Base-by-base conservation (phyloP, 2,329 filamentous ascomycete species). In the Fusarium dlaminii region DNA sequence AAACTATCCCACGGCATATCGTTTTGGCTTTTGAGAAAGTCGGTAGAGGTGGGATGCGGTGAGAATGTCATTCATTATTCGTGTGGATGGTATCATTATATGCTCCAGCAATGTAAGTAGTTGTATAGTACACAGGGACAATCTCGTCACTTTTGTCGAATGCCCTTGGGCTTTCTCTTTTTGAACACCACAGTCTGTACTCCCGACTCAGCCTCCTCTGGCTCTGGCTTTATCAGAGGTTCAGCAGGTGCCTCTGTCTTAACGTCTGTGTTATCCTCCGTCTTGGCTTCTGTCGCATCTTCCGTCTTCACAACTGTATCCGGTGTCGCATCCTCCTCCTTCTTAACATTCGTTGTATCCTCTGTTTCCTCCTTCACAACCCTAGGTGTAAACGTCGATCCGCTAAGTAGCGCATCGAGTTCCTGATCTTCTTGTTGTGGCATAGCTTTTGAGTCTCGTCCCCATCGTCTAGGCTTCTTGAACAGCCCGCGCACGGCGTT, bases 141-240 rank as follows among this genome's bases (percentile, higher is more conserved):
- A 13, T 30, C 8, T n/a, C 29, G 18, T 46, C 60, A 91, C 79
- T 88, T 91, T 75, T 91, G 88, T 27, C 90, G 87, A 40, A 91
- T 86, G 57, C 87, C 89, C 84, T 91, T 92, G 20, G 90, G 86
- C 79, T 94, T 96, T 61, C 93, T 86, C 84, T 95, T 95, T 83
- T 95, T 96, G 83, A 96, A 96, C 7, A 94, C 85, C 5, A 94
- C 87, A 6, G 88, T 86, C 17, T 85, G 79, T 6, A 80, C 58
- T 29, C 72, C 77, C 36, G 75, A 72, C 24, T 46, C 66, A 18
- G 57, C 66, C 46, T 75, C 74, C 14, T 77, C 77, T 55, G 73
- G 63, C 61, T 84, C 81, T 36, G 78, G 75, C 58, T 84, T 82
- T 59, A 80, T 56, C 30, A 37, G 39, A 13, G 72, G 36, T 1